Percentiles rank a stretch among this genome's conserved stretches.
Evolutionary conservation across 352 stramenopile genomes (phyloP).

Genomic region (Phytophthora chlamydospora): DNA sequence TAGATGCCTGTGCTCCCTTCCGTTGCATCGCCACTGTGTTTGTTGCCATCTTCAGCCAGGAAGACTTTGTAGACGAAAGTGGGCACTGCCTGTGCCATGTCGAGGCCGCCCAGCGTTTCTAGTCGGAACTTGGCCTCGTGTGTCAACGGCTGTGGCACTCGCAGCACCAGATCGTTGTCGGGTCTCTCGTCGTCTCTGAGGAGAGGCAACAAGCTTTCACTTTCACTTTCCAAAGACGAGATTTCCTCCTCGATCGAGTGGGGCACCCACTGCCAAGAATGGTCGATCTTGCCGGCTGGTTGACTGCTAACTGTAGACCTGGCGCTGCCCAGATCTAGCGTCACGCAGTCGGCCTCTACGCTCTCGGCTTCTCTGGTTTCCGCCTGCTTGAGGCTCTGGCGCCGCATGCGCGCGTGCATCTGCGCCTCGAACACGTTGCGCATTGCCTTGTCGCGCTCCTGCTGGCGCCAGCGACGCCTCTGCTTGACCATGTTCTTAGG

Average conservation of each 20-base stretch:
- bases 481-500: conserved; percentile 28
- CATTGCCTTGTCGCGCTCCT: conserved; percentile 22
- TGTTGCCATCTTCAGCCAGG: conserved; percentile 7
- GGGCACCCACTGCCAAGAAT: conserved; percentile 12
- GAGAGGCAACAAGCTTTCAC: not conserved
- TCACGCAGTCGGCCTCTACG: conserved; percentile 25
- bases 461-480: conserved; percentile 21
- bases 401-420: conserved; percentile 35
- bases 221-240: conserved; percentile 9
- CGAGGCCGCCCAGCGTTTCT: conserved; percentile 19
- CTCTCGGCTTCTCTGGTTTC: conserved; percentile 6
- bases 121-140: conserved; percentile 27
- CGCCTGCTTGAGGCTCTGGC: conserved; percentile 34
- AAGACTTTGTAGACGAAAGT: conserved; percentile 31
- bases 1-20: conserved; percentile 27
- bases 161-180: conserved; percentile 21
- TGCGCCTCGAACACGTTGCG: conserved; percentile 39
- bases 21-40: conserved; percentile 29
- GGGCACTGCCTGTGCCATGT: conserved; percentile 25
- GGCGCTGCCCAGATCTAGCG: conserved; percentile 28
- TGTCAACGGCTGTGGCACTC: conserved; percentile 24
- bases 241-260: conserved; percentile 24
- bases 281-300: not conserved
- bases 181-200: not conserved
- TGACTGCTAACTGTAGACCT: conserved; percentile 9